Conservation (phyloP, 805 yeast species). For the Candida loeiensis region DNA sequence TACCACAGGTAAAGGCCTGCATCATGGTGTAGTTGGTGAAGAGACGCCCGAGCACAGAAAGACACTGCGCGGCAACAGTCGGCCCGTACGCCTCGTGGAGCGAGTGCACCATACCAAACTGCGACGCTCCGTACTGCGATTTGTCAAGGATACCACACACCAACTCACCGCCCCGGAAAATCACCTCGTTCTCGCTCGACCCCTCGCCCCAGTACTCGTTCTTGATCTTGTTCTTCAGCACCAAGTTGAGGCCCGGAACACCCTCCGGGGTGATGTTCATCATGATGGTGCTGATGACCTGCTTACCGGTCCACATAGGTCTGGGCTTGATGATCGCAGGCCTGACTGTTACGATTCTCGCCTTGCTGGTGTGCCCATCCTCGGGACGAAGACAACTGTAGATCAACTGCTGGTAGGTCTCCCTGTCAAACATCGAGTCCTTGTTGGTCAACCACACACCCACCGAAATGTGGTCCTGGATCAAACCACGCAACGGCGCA, state of each 20-base stretch:
- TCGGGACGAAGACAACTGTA: slow-evolving; percentile 96
- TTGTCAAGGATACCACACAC: slow-evolving; percentile 92
- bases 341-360: slow-evolving; percentile 71
- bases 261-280: slow-evolving; percentile 81
- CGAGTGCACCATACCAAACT: slow-evolving; percentile 94
- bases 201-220: slow-evolving; percentile 91
- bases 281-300: slow-evolving; percentile 87
- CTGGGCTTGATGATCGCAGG: slow-evolving; percentile 86
- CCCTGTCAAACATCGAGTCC: slow-evolving; percentile 87
- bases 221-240: slow-evolving; percentile 83
- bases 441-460: slow-evolving; percentile 98
- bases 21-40: slow-evolving; percentile 91
- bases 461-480: slow-evolving; percentile 98
- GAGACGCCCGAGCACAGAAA: slow-evolving; percentile 89
- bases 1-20: slow-evolving; percentile 98
- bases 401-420: slow-evolving; percentile 86
- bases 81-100: slow-evolving; percentile 95
- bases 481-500: slow-evolving; percentile 95
- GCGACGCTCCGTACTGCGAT: slow-evolving; percentile 97
- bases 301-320: slow-evolving; percentile 98
- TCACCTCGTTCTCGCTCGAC: slow-evolving; percentile 80
- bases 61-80: slow-evolving; percentile 78
- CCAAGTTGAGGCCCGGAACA: slow-evolving; percentile 88
- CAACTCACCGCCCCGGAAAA: slow-evolving; percentile 83
- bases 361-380: slow-evolving; percentile 86